A percentile compares a stretch with the other conserved stretches of the same genome.
Evolutionary conservation across 768 basidiomycete genomes (phyloP).

Genomic region (Sporobolomyces phaffii): DNA sequence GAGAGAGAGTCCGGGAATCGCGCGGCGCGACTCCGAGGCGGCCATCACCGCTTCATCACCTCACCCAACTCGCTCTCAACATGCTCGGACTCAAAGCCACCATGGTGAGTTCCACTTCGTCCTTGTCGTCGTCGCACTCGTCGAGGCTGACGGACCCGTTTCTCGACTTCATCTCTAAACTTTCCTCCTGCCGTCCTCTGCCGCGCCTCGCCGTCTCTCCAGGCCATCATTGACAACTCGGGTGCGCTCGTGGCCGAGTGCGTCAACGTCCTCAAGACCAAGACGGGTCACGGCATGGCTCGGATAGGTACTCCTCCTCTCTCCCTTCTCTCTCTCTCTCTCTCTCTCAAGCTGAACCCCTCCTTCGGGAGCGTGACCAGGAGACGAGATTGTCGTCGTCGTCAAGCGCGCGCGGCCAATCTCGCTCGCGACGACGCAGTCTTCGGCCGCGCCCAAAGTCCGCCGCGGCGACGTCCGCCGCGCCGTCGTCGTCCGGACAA

Average conservation of each 20-base stretch:
- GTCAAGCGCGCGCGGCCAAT: conserved; percentile 83
- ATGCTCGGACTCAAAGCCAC: conserved; percentile 96
- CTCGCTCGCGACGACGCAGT: conserved; percentile 35
- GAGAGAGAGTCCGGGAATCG: too few relatives aligned
- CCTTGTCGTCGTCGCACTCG: neutral
- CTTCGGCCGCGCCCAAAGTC: conserved; percentile 73
- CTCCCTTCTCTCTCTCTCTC: neutral
- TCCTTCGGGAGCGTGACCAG: conserved; percentile 44
- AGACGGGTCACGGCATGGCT: conserved; percentile 91
- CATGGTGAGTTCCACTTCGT: conserved; percentile 50
- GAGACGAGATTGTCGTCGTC: conserved; percentile 93
- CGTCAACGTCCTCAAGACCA: conserved; percentile 91
- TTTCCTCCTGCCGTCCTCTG: neutral
- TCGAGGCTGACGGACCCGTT: neutral
- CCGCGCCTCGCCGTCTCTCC: neutral
- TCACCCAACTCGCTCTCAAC: conserved; percentile 4
- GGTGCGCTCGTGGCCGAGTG: conserved; percentile 91
- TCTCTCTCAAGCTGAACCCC: neutral
- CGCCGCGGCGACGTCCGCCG: conserved; percentile 89
- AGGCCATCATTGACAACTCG: conserved; percentile 91
- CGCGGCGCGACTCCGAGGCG: too few relatives aligned
- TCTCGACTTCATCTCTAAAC: neutral
- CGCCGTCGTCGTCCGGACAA: conserved; percentile 90
- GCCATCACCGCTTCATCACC: too few relatives aligned
- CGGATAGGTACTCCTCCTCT: conserved; percentile 47